Percentiles rank a stretch among this genome's conserved stretches.
Evolutionary conservation across 495 filamentous ascomycete species (phyloP).

Genomic region (Tuber brumale): DNA sequence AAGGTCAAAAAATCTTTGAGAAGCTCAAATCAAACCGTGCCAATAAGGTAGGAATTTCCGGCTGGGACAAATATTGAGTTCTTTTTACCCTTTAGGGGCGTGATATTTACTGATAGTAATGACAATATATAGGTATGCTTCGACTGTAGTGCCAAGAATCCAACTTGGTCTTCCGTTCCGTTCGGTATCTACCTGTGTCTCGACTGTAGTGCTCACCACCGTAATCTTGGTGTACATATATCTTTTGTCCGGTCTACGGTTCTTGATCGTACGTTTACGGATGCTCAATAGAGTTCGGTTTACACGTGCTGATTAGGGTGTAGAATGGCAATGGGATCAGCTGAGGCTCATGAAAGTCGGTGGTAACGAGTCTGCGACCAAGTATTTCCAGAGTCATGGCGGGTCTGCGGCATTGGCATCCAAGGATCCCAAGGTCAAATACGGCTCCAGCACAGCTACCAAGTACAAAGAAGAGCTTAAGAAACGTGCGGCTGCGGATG

Average conservation of each 20-base stretch:
- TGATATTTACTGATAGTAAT: slow-evolving; percentile 3
- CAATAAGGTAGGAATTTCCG: slow-evolving; percentile 65
- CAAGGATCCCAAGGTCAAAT: slow-evolving; percentile 95
- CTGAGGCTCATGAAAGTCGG: slow-evolving; percentile 97
- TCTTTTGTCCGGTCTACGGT: slow-evolving; percentile 98
- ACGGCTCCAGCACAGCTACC: slow-evolving; percentile 77
- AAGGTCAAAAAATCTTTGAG: slow-evolving; percentile 96
- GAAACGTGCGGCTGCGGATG: slow-evolving; percentile 70
- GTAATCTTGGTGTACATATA: slow-evolving; percentile 87
- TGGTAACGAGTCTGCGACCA: slow-evolving; percentile 95
- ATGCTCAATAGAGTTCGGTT: neutral
- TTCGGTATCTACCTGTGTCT: slow-evolving; percentile 97
- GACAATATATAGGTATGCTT: slow-evolving; percentile 71
- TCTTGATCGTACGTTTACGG: slow-evolving; percentile 73
- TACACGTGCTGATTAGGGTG: slow-evolving; percentile 13
- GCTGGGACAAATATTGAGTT: neutral
- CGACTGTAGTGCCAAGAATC: slow-evolving; percentile 93
- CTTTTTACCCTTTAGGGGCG: neutral
- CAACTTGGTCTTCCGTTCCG: slow-evolving; percentile 95
- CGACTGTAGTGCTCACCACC: slow-evolving; percentile 89
- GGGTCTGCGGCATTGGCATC: slow-evolving; percentile 87
- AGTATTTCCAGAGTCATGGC: slow-evolving; percentile 93
- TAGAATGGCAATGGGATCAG: slow-evolving; percentile 99
- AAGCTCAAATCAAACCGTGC: slow-evolving; percentile 88
- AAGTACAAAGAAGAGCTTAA: slow-evolving; percentile 97